These are phyloP conservation scores for Sporothrix variecibatus DNA, from an alignment of 2,329 filamentous ascomycete genomes.

Conservation along the genomic window DNA sequence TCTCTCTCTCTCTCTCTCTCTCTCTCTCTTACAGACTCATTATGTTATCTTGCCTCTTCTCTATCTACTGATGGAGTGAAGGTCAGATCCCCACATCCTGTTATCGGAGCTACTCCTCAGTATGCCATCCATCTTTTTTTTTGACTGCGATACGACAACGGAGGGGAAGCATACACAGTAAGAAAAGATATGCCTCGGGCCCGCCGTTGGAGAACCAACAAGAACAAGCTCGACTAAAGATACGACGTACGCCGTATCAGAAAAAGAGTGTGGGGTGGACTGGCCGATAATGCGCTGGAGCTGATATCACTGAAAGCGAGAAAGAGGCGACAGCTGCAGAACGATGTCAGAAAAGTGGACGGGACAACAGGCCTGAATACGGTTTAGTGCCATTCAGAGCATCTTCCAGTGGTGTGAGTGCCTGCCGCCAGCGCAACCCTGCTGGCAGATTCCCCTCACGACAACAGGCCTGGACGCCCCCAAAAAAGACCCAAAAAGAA, in stretches of 20 bases:
- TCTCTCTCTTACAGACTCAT: neutral
- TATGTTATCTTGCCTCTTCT: neutral
- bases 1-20: neutral
- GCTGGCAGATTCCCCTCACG: neutral
- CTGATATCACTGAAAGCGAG: neutral
- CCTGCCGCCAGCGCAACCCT: neutral
- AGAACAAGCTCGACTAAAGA: neutral
- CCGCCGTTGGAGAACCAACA: constrained; percentile 3
- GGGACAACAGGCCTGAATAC: constrained; percentile 9
- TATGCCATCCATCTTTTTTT: neutral
- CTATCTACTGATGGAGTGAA: neutral
- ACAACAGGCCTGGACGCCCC: neutral
- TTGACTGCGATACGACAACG: neutral
- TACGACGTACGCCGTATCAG: neutral
- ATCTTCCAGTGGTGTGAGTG: neutral
- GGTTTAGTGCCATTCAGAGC: neutral
- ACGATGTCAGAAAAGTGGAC: constrained; percentile 10
- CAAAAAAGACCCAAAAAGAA: neutral
- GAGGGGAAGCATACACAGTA: neutral
- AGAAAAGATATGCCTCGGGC: constrained; percentile 3
- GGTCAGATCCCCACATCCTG: neutral
- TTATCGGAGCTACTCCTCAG: constrained; percentile 12
- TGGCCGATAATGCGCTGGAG: neutral
- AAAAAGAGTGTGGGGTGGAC: neutral
- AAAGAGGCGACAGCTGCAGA: neutral